Base-by-base conservation (phyloP, 2,329 filamentous ascomycete species). In the Amylocarpus encephaloides region DNA sequence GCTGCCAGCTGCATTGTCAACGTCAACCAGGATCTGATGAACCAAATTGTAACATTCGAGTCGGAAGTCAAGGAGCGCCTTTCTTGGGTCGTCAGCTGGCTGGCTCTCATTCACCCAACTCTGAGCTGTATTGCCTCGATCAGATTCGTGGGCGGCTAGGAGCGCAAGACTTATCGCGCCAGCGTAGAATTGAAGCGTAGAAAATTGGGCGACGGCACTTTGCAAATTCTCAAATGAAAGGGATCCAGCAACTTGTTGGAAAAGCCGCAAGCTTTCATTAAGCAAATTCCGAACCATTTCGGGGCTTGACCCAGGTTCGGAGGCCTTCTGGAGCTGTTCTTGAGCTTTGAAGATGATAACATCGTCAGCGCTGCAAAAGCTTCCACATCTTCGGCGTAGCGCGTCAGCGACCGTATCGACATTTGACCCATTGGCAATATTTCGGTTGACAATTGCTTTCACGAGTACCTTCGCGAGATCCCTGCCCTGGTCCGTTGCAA, bases 281-380 rank as follows among this genome's bases (percentile, higher is more conserved):
- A 98, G 76, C 33, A 95, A 72, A 40, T 83, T 83, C 32, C 91
- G 82, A 5, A 86, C 88, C 46, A 82, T 75, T 59, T 91, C 92
- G 3, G 82, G 82, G 62, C 90, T 88, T 4, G 77, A 73, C 9
- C 83, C 81, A 43, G 87, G 81, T 66, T 96, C 91, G 2, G 84
- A 83, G 1, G 92, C 92, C 59, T 88, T 81, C 73, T 95, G 94
- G 47, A 97, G 73, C 62, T 92, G 87, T 68, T 98, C 93, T 66
- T 97, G 92, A 0, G 93, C 93, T 70, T 95, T 97, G 82, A 98
- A 98, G 59, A 96, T 92, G 57, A 97, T 83, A 1, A 97, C 93
- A 71, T 98, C 93, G 57, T 98, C 92, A 0, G 92, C 84, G 63
- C 91, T 96, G 68, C 93, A 98, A 77, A 98, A 98, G 69, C 87